Base-by-base conservation (phyloP, 176 grass and related monocot species). In the Juncus effusus region DNA sequence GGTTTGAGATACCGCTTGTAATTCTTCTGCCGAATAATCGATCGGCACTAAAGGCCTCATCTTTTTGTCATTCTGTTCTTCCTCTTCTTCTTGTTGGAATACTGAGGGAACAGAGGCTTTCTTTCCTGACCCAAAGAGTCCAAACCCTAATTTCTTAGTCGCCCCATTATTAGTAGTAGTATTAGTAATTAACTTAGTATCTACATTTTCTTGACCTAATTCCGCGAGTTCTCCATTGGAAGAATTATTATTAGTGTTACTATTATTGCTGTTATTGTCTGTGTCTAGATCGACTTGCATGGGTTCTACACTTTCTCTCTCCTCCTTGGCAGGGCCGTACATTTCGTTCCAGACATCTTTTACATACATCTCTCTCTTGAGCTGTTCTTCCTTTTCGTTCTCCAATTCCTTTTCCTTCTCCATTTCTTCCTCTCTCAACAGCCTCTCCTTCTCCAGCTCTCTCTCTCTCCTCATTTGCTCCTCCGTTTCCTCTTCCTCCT, bases 41-140 rank as follows among this genome's bases (percentile, higher is more conserved):
- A 99, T 99, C 55, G 95, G 95, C 36, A 99, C 88, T 65, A 99
- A 80, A 57, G 89, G 85, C 82, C 95, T 76, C 73, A 82, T 81
- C 74, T 74, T 74, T 67, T 94, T 99, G 40, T 93, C 95, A 63
- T 85, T 77, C 59, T 63, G 69, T 76, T 87, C 84, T 59, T 85
- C 94, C 0, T 90, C 89, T 64, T 94, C 95, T 49, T 83, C 95
- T 78, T 84, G 76, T 75, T 74, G 78, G 74, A 99, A 99, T 81
- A 99, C 89, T 62, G 95, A 99, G 39, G 89, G 85, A 50, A 99
- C 88, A 76, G 88, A 86, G 36, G 95, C 72, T 59, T 88, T 64
- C 79, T 78, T 99, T 16, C 95, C 95, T 51, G 79, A 94, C 12
- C 95, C 79, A 10, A 90, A 84, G 71, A 99, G 71, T 57, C 95